Evolutionary conservation across 805 yeast genomes (phyloP).

Genomic region (Candida railenensis): DNA sequence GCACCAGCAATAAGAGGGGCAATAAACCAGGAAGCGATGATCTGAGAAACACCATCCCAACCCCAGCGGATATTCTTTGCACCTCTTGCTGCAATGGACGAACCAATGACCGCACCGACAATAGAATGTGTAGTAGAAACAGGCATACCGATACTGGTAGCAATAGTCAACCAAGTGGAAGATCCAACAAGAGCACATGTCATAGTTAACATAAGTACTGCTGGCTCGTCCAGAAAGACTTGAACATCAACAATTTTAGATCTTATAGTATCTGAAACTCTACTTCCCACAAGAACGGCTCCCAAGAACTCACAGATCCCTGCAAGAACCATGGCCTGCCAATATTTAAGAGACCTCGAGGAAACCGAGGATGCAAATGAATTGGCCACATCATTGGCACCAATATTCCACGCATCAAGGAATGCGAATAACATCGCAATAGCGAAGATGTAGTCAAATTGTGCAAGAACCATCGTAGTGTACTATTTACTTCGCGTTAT

Average conservation of each 20-base stretch:
- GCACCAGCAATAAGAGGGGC: conserved; percentile 71
- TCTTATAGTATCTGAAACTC: conserved; percentile 73
- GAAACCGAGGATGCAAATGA: conserved; percentile 77
- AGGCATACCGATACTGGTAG: conserved; percentile 71
- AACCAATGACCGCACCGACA: conserved; percentile 73
- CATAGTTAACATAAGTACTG: conserved; percentile 74
- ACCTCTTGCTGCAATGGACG: conserved; percentile 73
- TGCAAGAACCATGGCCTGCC: conserved; percentile 76
- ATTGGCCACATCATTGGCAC: conserved; percentile 82
- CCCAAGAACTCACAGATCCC: conserved; percentile 73
- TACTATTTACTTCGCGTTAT: not conserved
- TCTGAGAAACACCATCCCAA: conserved; percentile 70
- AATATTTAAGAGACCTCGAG: conserved; percentile 63
- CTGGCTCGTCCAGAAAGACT: conserved; percentile 54
- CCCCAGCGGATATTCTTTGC: conserved; percentile 66
- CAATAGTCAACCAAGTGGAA: conserved; percentile 65
- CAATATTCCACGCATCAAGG: conserved; percentile 77
- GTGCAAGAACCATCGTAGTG: conserved; percentile 37
- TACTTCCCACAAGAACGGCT: conserved; percentile 69
- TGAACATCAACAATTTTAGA: conserved; percentile 57
- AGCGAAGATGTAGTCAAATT: conserved; percentile 71
- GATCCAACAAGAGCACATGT: conserved; percentile 74
- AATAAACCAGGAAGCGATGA: conserved; percentile 78
- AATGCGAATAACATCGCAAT: conserved; percentile 68
- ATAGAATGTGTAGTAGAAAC: conserved; percentile 80